phyloP scores from a whole-genome alignment of 805 yeast genomes.

The Ogataea polymorpha region DNA sequence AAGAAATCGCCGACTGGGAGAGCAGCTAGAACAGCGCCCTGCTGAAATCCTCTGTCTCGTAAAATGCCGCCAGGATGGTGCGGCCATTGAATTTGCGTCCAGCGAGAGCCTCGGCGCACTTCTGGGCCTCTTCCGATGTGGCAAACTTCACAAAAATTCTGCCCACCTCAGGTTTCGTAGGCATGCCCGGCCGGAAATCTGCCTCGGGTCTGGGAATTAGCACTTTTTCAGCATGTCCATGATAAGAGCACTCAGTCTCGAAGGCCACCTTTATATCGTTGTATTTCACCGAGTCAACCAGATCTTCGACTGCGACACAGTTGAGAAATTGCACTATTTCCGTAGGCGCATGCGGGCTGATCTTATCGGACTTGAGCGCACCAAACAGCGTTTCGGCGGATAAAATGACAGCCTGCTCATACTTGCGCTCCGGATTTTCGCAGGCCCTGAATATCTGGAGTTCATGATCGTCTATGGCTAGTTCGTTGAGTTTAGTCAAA shows the following conservation, averaged over 20 bases:
- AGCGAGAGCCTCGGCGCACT: slow-evolving; percentile 53
- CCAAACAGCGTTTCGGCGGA: slow-evolving; percentile 22
- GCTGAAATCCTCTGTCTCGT: slow-evolving; percentile 58
- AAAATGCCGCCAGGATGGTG: slow-evolving; percentile 61
- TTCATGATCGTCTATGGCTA: slow-evolving; percentile 35
- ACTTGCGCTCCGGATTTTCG: slow-evolving; percentile 25
- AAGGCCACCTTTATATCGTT: slow-evolving; percentile 54
- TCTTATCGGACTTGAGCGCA: slow-evolving; percentile 6
- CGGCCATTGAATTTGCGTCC: slow-evolving; percentile 71
- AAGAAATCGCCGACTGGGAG: slow-evolving; percentile 26
- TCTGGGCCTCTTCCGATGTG: slow-evolving; percentile 45
- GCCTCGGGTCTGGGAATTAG: slow-evolving; percentile 57
- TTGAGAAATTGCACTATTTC: slow-evolving; percentile 66
- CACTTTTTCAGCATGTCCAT: slow-evolving; percentile 51
- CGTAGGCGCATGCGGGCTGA: slow-evolving; percentile 28
- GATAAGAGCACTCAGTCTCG: slow-evolving; percentile 42
- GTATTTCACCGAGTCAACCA: slow-evolving; percentile 47
- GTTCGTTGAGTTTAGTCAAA: slow-evolving; percentile 33
- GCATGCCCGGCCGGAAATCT: slow-evolving; percentile 32
- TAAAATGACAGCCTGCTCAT: slow-evolving; percentile 22
- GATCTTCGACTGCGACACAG: slow-evolving; percentile 60
- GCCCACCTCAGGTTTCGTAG: slow-evolving; percentile 61
- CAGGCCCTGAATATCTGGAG: slow-evolving; percentile 40
- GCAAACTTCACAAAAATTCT: slow-evolving; percentile 67
- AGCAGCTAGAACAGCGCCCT: slow-evolving; percentile 28